These are phyloP conservation scores for Dianthus caryophyllus DNA, from an alignment of 148 eudicot species.

Conservation along the genomic window DNA sequence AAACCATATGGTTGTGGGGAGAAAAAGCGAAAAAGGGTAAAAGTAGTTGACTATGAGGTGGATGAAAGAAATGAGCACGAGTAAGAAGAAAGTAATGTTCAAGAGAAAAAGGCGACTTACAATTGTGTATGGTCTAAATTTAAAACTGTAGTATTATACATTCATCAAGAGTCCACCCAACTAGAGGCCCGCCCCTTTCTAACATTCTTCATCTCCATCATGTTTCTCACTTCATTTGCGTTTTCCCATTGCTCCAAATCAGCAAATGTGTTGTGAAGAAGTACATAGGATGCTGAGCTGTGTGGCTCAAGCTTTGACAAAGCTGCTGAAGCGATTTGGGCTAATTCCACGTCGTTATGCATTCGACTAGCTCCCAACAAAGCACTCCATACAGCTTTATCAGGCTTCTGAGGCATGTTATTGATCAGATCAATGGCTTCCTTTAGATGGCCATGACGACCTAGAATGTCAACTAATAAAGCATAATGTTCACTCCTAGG, in stretches of 20 bases:
- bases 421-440: slow-evolving; percentile 44
- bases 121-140: no score
- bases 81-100: no score
- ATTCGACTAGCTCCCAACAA: slow-evolving; percentile 47
- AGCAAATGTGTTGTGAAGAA: slow-evolving; percentile 47
- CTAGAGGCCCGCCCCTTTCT: slow-evolving; percentile 46
- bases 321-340: slow-evolving; percentile 40
- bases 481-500: slow-evolving; percentile 48
- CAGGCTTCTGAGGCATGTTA: slow-evolving; percentile 37
- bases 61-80: no score
- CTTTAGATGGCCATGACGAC: slow-evolving; percentile 43
- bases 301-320: slow-evolving; percentile 48
- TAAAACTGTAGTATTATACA: slow-evolving; percentile 7
- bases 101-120: no score
- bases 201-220: slow-evolving; percentile 33
- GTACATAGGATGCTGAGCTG: slow-evolving; percentile 45
- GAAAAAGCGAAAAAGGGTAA: no score
- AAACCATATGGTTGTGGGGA: no score
- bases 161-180: slow-evolving; percentile 27
- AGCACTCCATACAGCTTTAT: slow-evolving; percentile 52
- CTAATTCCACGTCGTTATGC: slow-evolving; percentile 48
- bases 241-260: slow-evolving; percentile 53
- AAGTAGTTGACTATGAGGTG: no score
- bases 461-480: slow-evolving; percentile 39
- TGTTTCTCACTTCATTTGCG: slow-evolving; percentile 39